phyloP scores from a whole-genome alignment of 148 eudicot genomes.

The Chenopodium berlandieri region DNA sequence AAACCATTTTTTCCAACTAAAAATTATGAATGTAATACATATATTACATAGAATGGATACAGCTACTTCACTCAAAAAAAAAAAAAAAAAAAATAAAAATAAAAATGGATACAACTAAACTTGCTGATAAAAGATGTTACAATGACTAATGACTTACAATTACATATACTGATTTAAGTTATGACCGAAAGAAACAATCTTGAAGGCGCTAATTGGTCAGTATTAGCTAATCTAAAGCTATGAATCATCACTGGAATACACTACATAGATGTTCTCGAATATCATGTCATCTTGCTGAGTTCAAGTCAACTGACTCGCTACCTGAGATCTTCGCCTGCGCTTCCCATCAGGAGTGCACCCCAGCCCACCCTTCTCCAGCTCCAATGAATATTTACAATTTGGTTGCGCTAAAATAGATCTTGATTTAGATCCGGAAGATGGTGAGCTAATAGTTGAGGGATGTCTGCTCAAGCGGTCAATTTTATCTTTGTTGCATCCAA shows the following conservation, averaged over 20 bases:
- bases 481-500: constrained; percentile 27
- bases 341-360: constrained; percentile 73
- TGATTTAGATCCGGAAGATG: constrained; percentile 39
- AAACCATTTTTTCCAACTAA: too few species aligned
- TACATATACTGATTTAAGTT: constrained; percentile 9
- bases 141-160: constrained; percentile 6
- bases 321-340: constrained; percentile 55
- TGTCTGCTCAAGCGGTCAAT: constrained; percentile 33
- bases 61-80: not conserved
- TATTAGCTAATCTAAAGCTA: constrained; percentile 24
- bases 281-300: constrained; percentile 14
- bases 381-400: constrained; percentile 37
- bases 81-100: too few species aligned
- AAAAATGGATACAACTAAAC: not conserved
- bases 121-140: constrained; percentile 7
- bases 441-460: constrained; percentile 26
- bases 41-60: constrained; percentile 17
- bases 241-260: not conserved
- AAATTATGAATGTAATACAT: constrained; percentile 17
- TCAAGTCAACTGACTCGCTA: constrained; percentile 46
- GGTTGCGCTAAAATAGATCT: constrained; percentile 26
- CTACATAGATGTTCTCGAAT: not conserved
- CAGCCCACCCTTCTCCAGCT: constrained; percentile 35
- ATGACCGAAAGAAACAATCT: not conserved
- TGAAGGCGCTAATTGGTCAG: constrained; percentile 6